These are phyloP conservation scores for Agrocybe praecox DNA, from an alignment of 768 basidiomycete species.

Conservation along the genomic window DNA sequence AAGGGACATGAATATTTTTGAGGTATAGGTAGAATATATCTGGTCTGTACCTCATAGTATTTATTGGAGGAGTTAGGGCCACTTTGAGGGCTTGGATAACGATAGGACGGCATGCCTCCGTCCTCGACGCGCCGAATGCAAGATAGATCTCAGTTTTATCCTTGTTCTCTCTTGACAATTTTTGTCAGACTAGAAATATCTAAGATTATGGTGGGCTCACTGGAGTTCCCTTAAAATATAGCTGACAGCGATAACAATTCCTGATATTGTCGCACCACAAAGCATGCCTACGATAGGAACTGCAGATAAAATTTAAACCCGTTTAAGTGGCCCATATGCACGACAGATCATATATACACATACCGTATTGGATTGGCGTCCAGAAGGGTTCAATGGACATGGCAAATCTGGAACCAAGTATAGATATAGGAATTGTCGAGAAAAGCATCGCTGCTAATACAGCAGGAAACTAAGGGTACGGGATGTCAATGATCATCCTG, in stretches of 20 bases:
- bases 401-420: constrained; percentile 73
- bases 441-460: constrained; percentile 69
- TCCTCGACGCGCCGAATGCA: constrained; percentile 81
- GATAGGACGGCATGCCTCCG: constrained; percentile 83
- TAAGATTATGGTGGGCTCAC: constrained; percentile 41
- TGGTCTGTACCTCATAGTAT: constrained; percentile 79
- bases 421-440: constrained; percentile 80
- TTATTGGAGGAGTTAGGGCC: constrained; percentile 80
- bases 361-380: constrained; percentile 84
- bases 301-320: constrained; percentile 26
- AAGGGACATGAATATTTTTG: too few species aligned
- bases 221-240: constrained; percentile 77
- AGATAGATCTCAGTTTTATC: constrained; percentile 89
- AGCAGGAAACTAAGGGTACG: constrained; percentile 55
- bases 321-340: too few species aligned
- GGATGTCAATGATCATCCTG: background rate
- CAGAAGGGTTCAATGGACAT: constrained; percentile 83
- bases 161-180: constrained; percentile 63
- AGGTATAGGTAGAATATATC: background rate
- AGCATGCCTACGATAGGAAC: constrained; percentile 89
- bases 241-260: constrained; percentile 69
- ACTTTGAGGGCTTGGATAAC: constrained; percentile 78
- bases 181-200: background rate
- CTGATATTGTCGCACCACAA: constrained; percentile 77
- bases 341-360: constrained; percentile 19